Evolutionary conservation across 768 basidiomycete genomes (phyloP).

Genomic region (Termitomyces sp.): DNA sequence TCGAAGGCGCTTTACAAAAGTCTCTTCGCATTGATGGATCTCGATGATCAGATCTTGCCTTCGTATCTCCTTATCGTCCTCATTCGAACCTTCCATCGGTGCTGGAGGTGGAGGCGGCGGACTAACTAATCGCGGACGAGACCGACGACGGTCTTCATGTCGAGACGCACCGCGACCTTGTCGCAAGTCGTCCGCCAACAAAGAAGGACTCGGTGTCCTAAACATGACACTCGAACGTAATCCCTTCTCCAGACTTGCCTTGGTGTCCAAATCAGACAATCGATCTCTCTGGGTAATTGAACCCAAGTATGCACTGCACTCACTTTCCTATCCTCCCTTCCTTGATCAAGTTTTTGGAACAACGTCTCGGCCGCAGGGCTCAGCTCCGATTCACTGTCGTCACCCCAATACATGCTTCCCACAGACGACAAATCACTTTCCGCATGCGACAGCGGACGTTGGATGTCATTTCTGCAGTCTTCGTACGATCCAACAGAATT

Average conservation of each 20-base stretch:
- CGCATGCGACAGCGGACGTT: slow-evolving; percentile 24
- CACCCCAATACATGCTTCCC: slow-evolving; percentile 33
- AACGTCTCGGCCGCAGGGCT: slow-evolving; percentile 45
- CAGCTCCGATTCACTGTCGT: slow-evolving; percentile 27
- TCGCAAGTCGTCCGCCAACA: not conserved
- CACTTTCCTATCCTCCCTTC: slow-evolving; percentile 14
- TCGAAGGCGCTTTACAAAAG: slow-evolving; percentile 61
- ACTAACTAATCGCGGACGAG: slow-evolving; percentile 1
- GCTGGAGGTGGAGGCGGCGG: not conserved
- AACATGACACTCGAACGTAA: not conserved
- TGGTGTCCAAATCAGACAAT: not conserved
- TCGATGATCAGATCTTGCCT: slow-evolving; percentile 43
- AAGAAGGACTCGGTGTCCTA: not conserved
- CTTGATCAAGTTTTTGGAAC: slow-evolving; percentile 31
- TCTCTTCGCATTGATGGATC: slow-evolving; percentile 60
- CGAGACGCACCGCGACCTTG: not conserved
- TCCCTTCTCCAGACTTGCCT: not conserved
- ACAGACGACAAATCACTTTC: slow-evolving; percentile 46
- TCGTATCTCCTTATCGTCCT: slow-evolving; percentile 3
- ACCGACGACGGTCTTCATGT: slow-evolving; percentile 11
- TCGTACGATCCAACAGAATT: slow-evolving; percentile 28
- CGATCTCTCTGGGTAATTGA: no score
- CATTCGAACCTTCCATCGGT: not conserved
- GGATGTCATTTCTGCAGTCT: slow-evolving; percentile 2
- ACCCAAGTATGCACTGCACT: not conserved